A percentile compares a stretch with the other conserved stretches of the same genome.
phyloP scores from a whole-genome alignment of 1,139 yeast genomes.

The Maudiozyma humilis region DNA sequence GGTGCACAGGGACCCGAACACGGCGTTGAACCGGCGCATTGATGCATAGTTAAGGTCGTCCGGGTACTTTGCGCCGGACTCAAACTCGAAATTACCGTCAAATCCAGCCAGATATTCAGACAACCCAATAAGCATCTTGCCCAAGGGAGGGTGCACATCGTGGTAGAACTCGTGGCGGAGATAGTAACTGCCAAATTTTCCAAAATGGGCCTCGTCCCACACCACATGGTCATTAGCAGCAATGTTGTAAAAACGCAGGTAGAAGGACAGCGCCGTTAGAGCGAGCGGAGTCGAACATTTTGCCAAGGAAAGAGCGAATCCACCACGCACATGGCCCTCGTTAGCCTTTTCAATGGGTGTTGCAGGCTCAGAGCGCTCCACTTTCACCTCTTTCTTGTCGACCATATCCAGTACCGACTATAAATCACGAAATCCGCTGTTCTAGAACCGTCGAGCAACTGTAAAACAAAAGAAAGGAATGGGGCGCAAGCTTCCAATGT shows the following conservation, averaged over 20 bases:
- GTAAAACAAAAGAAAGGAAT: too few species aligned
- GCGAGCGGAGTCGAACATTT: conserved; percentile 19
- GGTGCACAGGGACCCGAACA: conserved; percentile 53
- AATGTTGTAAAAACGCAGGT: conserved; percentile 60
- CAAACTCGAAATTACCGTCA: conserved; percentile 57
- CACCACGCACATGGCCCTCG: not conserved
- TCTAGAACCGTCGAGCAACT: not conserved
- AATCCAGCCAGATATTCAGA: conserved; percentile 63
- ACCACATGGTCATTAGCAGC: conserved; percentile 59
- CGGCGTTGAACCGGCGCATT: conserved; percentile 62
- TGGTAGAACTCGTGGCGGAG: conserved; percentile 59
- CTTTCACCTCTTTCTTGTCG: not conserved
- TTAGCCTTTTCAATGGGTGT: not conserved
- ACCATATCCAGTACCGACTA: not conserved
- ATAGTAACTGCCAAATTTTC: conserved; percentile 53
- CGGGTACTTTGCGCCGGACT: conserved; percentile 53
- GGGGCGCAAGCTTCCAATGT: too few species aligned
- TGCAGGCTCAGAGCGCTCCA: not conserved
- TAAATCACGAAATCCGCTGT: too few species aligned
- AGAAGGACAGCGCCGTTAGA: conserved; percentile 54
- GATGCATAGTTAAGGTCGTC: conserved; percentile 43
- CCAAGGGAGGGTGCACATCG: conserved; percentile 76
- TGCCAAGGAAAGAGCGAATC: not conserved
- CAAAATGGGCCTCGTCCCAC: conserved; percentile 95
- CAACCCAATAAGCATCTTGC: conserved; percentile 60